Conservation (phyloP, 192 early-diverging fungal species). For the Entomortierella lignicola region DNA sequence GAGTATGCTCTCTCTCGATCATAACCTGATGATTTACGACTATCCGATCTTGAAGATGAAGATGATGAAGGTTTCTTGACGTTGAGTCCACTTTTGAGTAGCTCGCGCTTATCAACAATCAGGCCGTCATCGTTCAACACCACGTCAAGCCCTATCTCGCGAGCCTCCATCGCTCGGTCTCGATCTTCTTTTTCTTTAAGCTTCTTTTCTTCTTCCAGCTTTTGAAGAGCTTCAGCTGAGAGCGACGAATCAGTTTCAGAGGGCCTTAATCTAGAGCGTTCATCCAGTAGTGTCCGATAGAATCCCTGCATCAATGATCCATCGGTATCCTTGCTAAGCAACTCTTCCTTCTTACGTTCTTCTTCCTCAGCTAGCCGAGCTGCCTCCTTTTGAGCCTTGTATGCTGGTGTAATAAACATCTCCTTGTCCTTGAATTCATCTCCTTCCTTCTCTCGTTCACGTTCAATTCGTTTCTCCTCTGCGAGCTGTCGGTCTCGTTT, state of each 20-base stretch:
- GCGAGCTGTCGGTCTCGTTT: conserved; percentile 78
- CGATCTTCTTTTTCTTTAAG: conserved; percentile 36
- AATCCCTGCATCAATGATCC: conserved; percentile 68
- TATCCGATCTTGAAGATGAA: conserved; percentile 21
- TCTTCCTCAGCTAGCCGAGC: conserved; percentile 64
- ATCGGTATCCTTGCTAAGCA: conserved; percentile 66
- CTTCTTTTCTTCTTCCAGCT: conserved; percentile 19
- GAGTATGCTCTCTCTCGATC: conserved; percentile 56
- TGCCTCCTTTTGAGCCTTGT: conserved; percentile 55
- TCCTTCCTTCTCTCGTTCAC: conserved; percentile 78
- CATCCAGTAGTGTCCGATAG: conserved; percentile 70
- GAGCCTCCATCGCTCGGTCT: conserved; percentile 50
- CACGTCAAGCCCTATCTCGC: conserved; percentile 60
- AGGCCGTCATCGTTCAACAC: conserved; percentile 76
- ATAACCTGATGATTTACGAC: conserved; percentile 22
- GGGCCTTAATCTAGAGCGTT: conserved; percentile 54
- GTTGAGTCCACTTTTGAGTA: conserved; percentile 80
- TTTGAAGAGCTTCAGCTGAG: not conserved
- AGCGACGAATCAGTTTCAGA: conserved; percentile 29
- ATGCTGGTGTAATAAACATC: conserved; percentile 82
- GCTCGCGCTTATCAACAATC: conserved; percentile 79
- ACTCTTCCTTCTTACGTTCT: conserved; percentile 71
- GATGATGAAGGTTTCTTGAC: conserved; percentile 51
- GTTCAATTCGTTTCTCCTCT: conserved; percentile 74
- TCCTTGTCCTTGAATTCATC: conserved; percentile 83